Evolutionary conservation across 2,329 filamentous ascomycete species (phyloP).

Genomic region (Neonectria coccinea): DNA sequence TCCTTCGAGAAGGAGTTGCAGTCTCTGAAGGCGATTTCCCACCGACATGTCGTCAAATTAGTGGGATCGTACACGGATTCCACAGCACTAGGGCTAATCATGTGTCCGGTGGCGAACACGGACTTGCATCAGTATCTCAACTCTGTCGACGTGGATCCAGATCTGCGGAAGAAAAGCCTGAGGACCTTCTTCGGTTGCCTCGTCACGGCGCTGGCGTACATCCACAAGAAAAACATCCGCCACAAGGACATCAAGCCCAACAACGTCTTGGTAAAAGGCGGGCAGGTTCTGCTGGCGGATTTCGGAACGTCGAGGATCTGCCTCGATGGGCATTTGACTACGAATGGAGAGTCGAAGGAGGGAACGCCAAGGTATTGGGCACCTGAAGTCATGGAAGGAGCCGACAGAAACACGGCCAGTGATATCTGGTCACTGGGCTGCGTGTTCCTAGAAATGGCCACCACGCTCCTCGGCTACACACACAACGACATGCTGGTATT

Average conservation of each 20-base stretch:
- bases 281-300: conserved; percentile 1
- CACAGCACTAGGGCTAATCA: neutral
- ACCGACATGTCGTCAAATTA: conserved; percentile 7
- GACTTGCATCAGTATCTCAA: conserved; percentile 5
- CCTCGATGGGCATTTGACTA: neutral
- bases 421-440: conserved; percentile 6
- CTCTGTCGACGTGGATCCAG: neutral
- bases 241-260: conserved; percentile 12
- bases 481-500: neutral
- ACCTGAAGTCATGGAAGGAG: neutral
- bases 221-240: conserved; percentile 9
- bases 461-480: neutral
- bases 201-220: neutral
- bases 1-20: neutral
- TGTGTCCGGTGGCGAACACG: neutral
- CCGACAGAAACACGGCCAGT: neutral
- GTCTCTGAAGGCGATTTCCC: conserved; percentile 1
- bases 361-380: neutral
- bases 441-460: conserved; percentile 10
- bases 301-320: conserved; percentile 1
- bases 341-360: neutral
- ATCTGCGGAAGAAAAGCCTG: neutral
- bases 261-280: conserved; percentile 4
- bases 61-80: conserved; percentile 8
- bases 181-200: conserved; percentile 4